phyloP scores from a whole-genome alignment of 441 rosid genomes.

The Biscutella laevigata region DNA sequence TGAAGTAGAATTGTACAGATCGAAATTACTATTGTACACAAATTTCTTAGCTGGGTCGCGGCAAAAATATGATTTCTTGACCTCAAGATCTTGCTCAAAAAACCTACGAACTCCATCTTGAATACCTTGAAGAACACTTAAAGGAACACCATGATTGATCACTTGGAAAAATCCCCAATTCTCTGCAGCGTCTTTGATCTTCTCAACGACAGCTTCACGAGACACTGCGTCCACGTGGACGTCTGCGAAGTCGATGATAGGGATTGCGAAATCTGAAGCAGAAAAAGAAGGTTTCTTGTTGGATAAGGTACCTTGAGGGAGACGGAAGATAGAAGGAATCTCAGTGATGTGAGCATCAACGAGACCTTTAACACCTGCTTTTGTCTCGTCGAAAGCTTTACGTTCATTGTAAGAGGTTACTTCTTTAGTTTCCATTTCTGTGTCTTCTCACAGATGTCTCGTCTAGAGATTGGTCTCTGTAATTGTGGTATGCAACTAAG shows the following conservation, averaged over 20 bases:
- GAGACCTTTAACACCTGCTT: constrained; percentile 43
- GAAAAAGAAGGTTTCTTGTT: background rate
- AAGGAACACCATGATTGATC: constrained; percentile 22
- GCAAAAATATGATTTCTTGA: constrained; percentile 22
- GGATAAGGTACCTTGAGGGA: constrained; percentile 1
- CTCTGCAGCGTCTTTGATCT: constrained; percentile 18
- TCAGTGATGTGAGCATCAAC: constrained; percentile 34
- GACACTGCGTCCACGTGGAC: constrained; percentile 2
- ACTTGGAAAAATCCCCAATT: constrained; percentile 30
- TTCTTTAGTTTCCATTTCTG: background rate
- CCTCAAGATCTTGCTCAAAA: constrained; percentile 33
- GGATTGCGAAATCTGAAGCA: constrained; percentile 15
- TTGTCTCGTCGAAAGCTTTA: constrained; percentile 41
- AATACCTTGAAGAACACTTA: constrained; percentile 27
- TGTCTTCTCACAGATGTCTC: no score
- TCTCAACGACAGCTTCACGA: constrained; percentile 14
- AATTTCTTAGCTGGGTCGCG: constrained; percentile 27
- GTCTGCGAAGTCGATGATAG: constrained; percentile 35
- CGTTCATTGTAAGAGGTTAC: constrained; percentile 4
- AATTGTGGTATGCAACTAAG: no score
- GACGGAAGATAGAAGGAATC: constrained; percentile 38
- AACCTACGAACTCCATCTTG: constrained; percentile 29
- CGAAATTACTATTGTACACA: constrained; percentile 34
- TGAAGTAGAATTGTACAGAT: constrained; percentile 26
- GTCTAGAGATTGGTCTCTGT: no score